These are phyloP conservation scores for Rosa persica DNA, from an alignment of 306 rosid genomes.

Conservation along the genomic window DNA sequence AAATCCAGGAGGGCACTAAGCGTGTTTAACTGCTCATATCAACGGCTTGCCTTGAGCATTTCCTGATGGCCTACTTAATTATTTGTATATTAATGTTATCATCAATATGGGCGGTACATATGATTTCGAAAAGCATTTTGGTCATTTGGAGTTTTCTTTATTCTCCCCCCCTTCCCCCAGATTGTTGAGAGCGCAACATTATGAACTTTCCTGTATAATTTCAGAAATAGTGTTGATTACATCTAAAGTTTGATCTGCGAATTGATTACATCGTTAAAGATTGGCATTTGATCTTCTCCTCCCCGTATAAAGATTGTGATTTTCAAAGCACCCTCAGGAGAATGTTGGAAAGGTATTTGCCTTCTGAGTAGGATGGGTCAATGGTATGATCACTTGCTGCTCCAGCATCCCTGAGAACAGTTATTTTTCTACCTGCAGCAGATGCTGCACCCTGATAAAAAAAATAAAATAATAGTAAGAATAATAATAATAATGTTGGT, in stretches of 20 bases:
- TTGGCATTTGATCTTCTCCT: not conserved
- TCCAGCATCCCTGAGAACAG: constrained; percentile 65
- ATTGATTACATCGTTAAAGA: not conserved
- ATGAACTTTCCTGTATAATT: constrained; percentile 34
- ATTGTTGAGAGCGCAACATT: constrained; percentile 10
- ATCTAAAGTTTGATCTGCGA: not conserved
- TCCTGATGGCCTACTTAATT: constrained; percentile 30
- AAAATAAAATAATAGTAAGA: too few species aligned
- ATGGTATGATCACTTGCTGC: constrained; percentile 83
- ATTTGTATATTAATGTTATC: constrained; percentile 39
- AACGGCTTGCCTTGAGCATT: constrained; percentile 8
- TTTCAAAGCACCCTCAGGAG: constrained; percentile 62
- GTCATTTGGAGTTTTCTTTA: constrained; percentile 9
- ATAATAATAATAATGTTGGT: too few species aligned
- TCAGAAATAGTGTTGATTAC: constrained; percentile 18
- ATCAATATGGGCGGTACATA: constrained; percentile 10
- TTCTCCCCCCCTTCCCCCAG: not conserved
- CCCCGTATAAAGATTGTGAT: not conserved
- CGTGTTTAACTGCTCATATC: constrained; percentile 9
- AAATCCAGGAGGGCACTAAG: constrained; percentile 69
- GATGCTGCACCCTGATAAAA: constrained; percentile 69
- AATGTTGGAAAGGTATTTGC: constrained; percentile 70
- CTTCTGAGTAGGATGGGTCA: constrained; percentile 89
- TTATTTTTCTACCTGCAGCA: constrained; percentile 65
- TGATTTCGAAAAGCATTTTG: constrained; percentile 13